Percentiles rank a stretch among this genome's conserved stretches.
phyloP scores from a whole-genome alignment of 306 rosid genomes.

The Gastrolobium villosum region DNA sequence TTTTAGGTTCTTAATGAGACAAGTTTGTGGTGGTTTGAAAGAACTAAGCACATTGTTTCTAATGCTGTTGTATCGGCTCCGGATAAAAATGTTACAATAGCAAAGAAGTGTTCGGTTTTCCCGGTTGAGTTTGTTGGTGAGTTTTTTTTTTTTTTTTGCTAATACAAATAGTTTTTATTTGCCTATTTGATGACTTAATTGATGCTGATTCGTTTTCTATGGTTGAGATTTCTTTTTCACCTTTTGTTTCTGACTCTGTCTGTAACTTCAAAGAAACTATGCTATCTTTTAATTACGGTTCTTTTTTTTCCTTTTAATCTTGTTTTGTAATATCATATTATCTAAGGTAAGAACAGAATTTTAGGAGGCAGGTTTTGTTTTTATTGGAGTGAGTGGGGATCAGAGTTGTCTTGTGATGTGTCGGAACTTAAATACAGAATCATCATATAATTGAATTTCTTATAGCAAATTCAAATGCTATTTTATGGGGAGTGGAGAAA shows the following conservation, averaged over 20 bases:
- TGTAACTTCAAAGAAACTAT: background rate
- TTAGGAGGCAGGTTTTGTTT: background rate
- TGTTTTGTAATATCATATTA: background rate
- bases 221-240: constrained; percentile 21
- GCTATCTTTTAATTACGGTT: background rate
- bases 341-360: background rate
- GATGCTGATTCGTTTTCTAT: constrained; percentile 3
- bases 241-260: background rate
- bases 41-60: constrained; percentile 76
- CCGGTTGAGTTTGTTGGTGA: constrained; percentile 97
- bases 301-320: background rate
- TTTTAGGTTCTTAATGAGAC: constrained; percentile 90
- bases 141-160: constrained; percentile 49
- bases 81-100: constrained; percentile 90
- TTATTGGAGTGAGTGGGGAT: constrained; percentile 10
- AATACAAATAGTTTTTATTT: background rate
- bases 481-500: constrained; percentile 13
- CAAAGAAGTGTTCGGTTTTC: constrained; percentile 91
- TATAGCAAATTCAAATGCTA: background rate
- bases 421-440: constrained; percentile 22
- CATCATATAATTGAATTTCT: constrained; percentile 15
- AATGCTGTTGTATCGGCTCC: constrained; percentile 88
- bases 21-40: constrained; percentile 98
- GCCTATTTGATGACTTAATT: background rate
- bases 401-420: constrained; percentile 1